These are phyloP conservation scores for Erysimum cheiranthoides DNA, from an alignment of 345 rosid genomes.

Conservation along the genomic window DNA sequence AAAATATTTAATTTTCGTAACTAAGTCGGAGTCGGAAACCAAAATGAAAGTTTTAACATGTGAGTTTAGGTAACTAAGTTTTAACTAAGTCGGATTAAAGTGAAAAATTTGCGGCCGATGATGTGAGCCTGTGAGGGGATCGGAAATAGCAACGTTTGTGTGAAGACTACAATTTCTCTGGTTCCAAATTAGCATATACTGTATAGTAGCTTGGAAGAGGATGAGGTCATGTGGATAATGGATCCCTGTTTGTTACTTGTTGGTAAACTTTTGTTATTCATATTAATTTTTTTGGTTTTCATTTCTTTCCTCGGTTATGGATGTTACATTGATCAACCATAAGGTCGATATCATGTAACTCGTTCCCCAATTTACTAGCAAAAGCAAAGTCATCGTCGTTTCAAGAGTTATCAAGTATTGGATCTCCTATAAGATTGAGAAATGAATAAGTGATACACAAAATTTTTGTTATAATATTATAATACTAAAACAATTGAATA, in stretches of 20 bases:
- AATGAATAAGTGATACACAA: neutral
- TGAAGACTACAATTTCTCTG: neutral
- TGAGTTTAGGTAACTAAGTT: no score
- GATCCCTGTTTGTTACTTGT: neutral
- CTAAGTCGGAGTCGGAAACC: no score
- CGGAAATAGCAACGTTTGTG: neutral
- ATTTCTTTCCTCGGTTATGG: neutral
- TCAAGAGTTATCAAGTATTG: neutral
- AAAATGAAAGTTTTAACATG: no score
- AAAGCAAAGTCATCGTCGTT: no score
- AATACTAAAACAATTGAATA: neutral
- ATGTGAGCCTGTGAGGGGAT: neutral
- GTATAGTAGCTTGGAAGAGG: conserved; percentile 5
- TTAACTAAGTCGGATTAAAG: no score
- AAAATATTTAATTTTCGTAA: neutral
- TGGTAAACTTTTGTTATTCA: neutral
- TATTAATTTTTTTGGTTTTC: neutral
- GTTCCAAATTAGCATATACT: neutral
- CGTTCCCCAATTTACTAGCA: no score
- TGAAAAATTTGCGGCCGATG: neutral
- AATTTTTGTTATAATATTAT: neutral
- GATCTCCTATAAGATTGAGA: neutral
- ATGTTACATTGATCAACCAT: no score
- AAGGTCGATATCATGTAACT: no score
- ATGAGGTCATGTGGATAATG: neutral